phyloP scores from a whole-genome alignment of 306 rosid genomes.

The Prunus mume region DNA sequence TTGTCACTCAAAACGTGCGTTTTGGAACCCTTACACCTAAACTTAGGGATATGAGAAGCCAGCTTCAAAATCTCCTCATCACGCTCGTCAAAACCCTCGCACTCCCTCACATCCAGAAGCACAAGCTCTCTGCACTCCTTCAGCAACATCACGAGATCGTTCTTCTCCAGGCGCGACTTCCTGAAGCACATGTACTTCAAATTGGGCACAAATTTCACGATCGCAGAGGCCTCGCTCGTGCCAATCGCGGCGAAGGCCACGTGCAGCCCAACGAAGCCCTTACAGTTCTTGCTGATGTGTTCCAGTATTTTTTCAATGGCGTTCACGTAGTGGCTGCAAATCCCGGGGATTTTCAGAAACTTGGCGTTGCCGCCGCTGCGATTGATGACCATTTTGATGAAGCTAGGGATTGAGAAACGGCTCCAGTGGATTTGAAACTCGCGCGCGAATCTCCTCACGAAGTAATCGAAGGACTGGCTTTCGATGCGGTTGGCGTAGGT shows the following conservation, averaged over 20 bases:
- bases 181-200: conserved; percentile 5
- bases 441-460: neutral
- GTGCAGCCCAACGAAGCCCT: neutral
- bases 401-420: neutral
- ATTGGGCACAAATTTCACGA: neutral
- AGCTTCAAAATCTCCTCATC: neutral
- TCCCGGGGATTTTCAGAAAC: neutral
- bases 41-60: neutral
- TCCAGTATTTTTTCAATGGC: neutral
- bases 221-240: neutral
- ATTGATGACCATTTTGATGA: neutral
- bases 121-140: neutral
- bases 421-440: neutral
- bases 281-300: neutral
- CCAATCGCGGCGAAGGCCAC: neutral
- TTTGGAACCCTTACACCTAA: neutral
- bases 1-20: neutral
- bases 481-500: neutral
- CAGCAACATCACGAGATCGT: neutral
- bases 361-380: neutral
- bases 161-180: neutral
- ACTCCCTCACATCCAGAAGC: neutral
- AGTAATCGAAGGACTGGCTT: neutral
- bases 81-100: neutral
- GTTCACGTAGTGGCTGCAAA: neutral